Evolutionary conservation across 805 yeast genomes (phyloP), one percentile per base, ranked within the genome.

Genomic region (Ogataea siamensis): DNA sequence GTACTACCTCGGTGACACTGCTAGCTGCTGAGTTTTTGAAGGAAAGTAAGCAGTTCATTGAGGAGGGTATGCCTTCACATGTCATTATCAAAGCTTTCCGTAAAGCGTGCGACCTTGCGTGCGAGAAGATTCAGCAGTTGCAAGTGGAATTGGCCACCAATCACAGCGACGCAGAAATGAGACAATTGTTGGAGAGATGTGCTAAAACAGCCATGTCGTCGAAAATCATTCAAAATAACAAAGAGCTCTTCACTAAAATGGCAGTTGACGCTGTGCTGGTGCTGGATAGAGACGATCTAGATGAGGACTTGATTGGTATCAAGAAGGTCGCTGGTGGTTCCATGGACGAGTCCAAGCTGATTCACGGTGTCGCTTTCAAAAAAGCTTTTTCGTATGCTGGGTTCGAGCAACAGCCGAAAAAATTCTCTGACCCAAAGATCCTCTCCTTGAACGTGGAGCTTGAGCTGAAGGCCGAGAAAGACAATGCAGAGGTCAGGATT

Each of bases 131-230:
- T 44, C 69, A 71, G 42, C 94, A 87, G 58, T 63, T 91, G 34
- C 83, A 94, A 23, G 83, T 86, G 21, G 80, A 79, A 47, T 74
- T 89, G 39, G 54, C 53, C 17, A 49, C 49, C 18, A 75, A 76
- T 40, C 63, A 74, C 29, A 71, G 69, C 39, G 71, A 49, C 29
- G 71, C 69, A 27, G 78, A 80, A 50, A 80, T 82, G 61, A 77
- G 95, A 58, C 80, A 78, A 30, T 68, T 89, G 51, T 71, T 91
- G 50, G 93, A 84, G 58, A 80, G 88, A 64, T 89, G 97, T 67
- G 99, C 99, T 9, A 80, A 80, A 46, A 93, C 99, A 6, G 97
- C 99, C 29, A 93, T 93, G 98, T 83, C 95, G 10, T 88, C 97
- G 15, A 93, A 93, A 60, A 71, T 93, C 51, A 89, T 93, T 57